Evolutionary conservation across 805 yeast species (phyloP), one percentile per base, ranked within the genome.

Genomic region (Wickerhamomyces chambardii): DNA sequence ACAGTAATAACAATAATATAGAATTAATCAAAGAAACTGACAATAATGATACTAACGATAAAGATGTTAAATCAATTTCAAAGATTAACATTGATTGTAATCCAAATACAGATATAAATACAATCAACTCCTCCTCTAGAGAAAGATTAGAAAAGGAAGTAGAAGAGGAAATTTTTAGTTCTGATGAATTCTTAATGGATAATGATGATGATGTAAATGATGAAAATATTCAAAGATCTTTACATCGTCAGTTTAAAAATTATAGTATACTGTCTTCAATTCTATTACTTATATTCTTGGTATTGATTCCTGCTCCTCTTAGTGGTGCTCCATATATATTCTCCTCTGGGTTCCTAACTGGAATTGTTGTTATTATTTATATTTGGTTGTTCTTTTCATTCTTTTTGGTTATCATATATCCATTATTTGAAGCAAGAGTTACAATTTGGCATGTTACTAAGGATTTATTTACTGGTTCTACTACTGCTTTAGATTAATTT

Each of bases 341-440:
- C 41, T 46, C 56, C 6, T 45, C 48, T 15, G 45, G 46, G n/a
- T 61, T 61, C 39, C 44, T 60, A 29, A 53, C 60, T 4, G 55
- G 51, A 19, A 42, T 51, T 31, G 54, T 59, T 12, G 54, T 52
- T 9, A 47, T 56, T 7, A 51, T 56, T 42, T 52, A 51, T 18
- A 46, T 56, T 15, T 61, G 68, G 66, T 35, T 61, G 25, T 57
- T 61, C 37, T 43, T 35, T n/a, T 48, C 64, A 5, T 58, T 62
- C 38, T 38, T 42, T 15, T 48, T 51, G 15, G 59, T 56, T 29
- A 51, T 59, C 24, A 38, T 58, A 16, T 44, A 48, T 32, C 64
- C 64, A 9, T 17, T 57, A 3, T 45, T 48, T 12, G 63, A 58
- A 34, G 39, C 59, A 5, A 42, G 58, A 35, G 33, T 33, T 11